Evolutionary conservation across 2,329 filamentous ascomycete species (phyloP).

Genomic region (Clathrospora elynae): DNA sequence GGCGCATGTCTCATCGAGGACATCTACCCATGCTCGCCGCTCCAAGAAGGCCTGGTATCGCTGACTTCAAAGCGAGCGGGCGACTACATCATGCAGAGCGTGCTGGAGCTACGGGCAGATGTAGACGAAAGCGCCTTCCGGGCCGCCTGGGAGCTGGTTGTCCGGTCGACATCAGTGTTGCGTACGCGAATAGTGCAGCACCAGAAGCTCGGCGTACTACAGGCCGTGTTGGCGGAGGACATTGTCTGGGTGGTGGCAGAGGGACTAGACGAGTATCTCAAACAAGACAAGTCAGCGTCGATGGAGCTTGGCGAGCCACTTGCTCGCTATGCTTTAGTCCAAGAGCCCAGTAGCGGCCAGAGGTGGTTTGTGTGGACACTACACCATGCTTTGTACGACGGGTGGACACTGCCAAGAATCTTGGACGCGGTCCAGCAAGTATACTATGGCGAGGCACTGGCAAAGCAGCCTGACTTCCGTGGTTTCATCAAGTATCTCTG

Average conservation of each 20-base stretch:
- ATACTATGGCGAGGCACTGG: constrained; percentile 5
- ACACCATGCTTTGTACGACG: constrained; percentile 49
- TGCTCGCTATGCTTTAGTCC: constrained; percentile 17
- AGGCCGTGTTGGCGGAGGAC: constrained; percentile 18
- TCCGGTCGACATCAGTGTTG: neutral
- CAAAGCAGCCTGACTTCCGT: constrained; percentile 7
- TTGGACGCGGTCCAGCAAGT: constrained; percentile 7
- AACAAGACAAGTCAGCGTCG: neutral
- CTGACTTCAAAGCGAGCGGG: constrained; percentile 58
- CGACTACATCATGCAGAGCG: constrained; percentile 49
- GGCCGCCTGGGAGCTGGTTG: constrained; percentile 7
- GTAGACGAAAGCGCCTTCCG: constrained; percentile 2
- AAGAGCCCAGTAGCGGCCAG: neutral
- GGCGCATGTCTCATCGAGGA: constrained; percentile 49
- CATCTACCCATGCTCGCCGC: constrained; percentile 60
- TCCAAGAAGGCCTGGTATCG: constrained; percentile 62
- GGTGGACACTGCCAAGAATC: constrained; percentile 11
- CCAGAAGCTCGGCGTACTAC: constrained; percentile 5
- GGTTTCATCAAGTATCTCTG: constrained; percentile 26
- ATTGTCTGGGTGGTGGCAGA: constrained; percentile 10
- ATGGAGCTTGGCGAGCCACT: constrained; percentile 16
- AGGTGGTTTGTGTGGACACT: constrained; percentile 40
- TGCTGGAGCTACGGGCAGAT: constrained; percentile 41
- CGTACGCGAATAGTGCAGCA: constrained; percentile 10
- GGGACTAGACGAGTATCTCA: constrained; percentile 10